Evolutionary conservation across 768 basidiomycete genomes (phyloP).

Genomic region (Auriscalpium microsporum): DNA sequence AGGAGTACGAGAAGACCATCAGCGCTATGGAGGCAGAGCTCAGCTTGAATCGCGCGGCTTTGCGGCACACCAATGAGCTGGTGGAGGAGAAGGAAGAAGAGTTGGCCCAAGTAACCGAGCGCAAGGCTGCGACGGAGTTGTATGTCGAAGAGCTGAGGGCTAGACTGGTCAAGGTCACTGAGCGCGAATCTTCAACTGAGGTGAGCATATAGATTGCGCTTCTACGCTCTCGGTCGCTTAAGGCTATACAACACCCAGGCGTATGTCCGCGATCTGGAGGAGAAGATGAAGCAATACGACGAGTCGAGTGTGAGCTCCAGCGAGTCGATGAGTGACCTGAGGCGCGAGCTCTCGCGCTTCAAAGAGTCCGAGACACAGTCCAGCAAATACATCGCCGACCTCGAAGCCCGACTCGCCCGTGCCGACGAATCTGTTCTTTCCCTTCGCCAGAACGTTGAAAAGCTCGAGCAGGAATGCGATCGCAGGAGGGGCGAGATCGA

Average conservation of each 20-base stretch:
- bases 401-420: conserved; percentile 72
- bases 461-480: conserved; percentile 68
- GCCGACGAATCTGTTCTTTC: conserved; percentile 69
- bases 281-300: conserved; percentile 79
- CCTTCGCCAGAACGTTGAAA: conserved; percentile 65
- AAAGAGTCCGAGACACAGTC: conserved; percentile 71
- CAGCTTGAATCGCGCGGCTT: conserved; percentile 75
- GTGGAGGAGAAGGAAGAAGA: conserved; percentile 89
- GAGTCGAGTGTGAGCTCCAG: conserved; percentile 70
- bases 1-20: conserved; percentile 98
- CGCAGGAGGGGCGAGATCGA: conserved; percentile 65
- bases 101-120: conserved; percentile 50
- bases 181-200: conserved; percentile 89
- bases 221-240: too few relatives aligned
- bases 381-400: conserved; percentile 72
- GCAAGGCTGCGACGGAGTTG: conserved; percentile 71
- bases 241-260: conserved; percentile 38
- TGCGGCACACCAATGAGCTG: conserved; percentile 87
- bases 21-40: conserved; percentile 90
- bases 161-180: conserved; percentile 73
- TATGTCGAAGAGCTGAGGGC: conserved; percentile 82
- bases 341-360: conserved; percentile 70
- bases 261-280: conserved; percentile 89
- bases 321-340: conserved; percentile 75
- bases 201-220: conserved; percentile 32